Percentiles rank a stretch among this genome's conserved stretches.
phyloP scores from a whole-genome alignment of 139 green algal genomes.

The Micractinium conductrix region DNA sequence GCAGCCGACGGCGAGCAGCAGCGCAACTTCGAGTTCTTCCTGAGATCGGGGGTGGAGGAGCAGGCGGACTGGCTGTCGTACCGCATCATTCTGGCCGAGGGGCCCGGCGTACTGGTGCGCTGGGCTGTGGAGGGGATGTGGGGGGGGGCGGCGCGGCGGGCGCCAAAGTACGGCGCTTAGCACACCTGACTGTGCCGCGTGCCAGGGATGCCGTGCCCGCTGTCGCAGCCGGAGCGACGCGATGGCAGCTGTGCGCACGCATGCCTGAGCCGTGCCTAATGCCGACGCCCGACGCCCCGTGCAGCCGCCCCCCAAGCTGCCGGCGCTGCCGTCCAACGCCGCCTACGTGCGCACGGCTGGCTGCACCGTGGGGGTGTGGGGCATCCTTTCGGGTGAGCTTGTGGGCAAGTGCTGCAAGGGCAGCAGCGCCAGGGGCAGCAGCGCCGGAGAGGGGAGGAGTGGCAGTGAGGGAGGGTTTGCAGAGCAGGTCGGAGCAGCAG shows the following conservation, averaged over 20 bases:
- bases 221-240: background rate
- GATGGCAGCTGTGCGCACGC: background rate
- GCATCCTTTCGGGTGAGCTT: conserved; percentile 27
- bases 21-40: conserved; percentile 47
- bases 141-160: too few relatives aligned
- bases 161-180: background rate
- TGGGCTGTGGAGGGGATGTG: background rate
- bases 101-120: conserved; percentile 18
- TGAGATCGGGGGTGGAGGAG: conserved; percentile 37
- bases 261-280: background rate
- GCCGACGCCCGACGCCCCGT: background rate
- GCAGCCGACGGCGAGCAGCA: conserved; percentile 40
- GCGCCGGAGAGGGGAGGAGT: background rate
- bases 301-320: conserved; percentile 10
- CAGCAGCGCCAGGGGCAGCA: background rate
- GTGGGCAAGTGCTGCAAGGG: too few relatives aligned
- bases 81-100: conserved; percentile 40
- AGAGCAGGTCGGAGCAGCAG: too few relatives aligned
- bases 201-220: too few relatives aligned
- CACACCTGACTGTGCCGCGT: background rate
- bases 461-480: too few relatives aligned
- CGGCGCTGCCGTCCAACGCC: conserved; percentile 45
- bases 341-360: conserved; percentile 19
- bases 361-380: conserved; percentile 41
- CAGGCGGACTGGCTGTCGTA: conserved; percentile 28